Base-by-base conservation (phyloP, 495 filamentous ascomycete species). In the Podospora conica region DNA sequence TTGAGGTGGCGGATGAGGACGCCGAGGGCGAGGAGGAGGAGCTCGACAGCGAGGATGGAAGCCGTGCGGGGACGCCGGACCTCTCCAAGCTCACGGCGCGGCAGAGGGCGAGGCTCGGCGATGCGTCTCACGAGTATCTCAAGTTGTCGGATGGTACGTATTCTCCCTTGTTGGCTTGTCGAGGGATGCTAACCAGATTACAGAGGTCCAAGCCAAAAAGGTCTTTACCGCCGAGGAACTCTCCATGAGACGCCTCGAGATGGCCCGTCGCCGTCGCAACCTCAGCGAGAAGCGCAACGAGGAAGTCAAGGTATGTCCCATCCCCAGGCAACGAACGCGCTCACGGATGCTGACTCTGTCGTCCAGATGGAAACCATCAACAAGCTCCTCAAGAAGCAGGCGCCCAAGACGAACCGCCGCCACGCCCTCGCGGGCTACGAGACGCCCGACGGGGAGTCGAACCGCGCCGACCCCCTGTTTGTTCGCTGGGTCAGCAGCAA, bases 281-380 rank as follows among this genome's bases (percentile, higher is more conserved):
- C 84, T 98, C n/a, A 95, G 90, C 68, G 95, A 98, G 74, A 97
- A 97, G 82, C 90, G 95, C 25, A 95, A 97, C 65, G 96, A 98
- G 73, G 96, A 98, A 80, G 96, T 98, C 80, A 98, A 98, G 87
- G 93, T 92, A 80, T 55, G 73, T 64, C 8, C 20, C 54, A 53
- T 1, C 61, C 33, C 0, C 24, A 5, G 9, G 21, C 12, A 28
- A 54, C 21, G 10, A 3, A 58, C 8, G 15, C 8, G 8, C 20
- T 58, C 28, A 12, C 48, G 20, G 11, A 15, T 27, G 24, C 59
- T 68, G 66, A 73, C 66, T 12, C 6, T 21, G 10, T 10, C 11
- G 2, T 31, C 60, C 64, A 92, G 93, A 96, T 96, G 89, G 94
- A 97, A 75, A 98, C 95, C 15, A 97, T 98, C 82, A 97, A 98